Evolutionary conservation across 257 asterid species (phyloP), one percentile per base, ranked within the genome.

Genomic region (Hygrophila difformis): DNA sequence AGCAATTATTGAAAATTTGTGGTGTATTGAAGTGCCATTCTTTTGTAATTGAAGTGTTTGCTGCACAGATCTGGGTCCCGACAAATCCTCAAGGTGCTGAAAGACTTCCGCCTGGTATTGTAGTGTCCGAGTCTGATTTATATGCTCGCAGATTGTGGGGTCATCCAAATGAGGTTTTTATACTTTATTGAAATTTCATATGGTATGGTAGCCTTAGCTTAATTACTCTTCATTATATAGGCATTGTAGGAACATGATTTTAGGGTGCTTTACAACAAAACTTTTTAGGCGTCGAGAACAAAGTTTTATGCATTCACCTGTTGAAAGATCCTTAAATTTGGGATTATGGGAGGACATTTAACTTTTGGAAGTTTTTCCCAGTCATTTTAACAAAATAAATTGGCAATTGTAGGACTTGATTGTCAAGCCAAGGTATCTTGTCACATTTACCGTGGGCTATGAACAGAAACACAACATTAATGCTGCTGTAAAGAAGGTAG

Each of bases 81-180:
- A 72, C 80, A 49, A 88, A 88, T 61, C 97, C 97, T 51, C 74
- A 77, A 65, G 97, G 97, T 7, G 71, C 94, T 21, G 93, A 84
- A 78, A 81, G 76, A 53, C 69, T 88, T 51, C 94, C 97, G 10
- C 93, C 93, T 10, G 93, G 89, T 20, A 66, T 84, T 48, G 33
- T 84, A 6, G 58, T 46, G 16, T 19, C 76, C 1, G 89, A 76
- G 44, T 74, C 95, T 50, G 95, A 84, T 66, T 55, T 88, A 13
- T 81, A 84, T 59, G 53, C 51, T 46, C 89, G 89, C 55, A 76
- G 97, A 66, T 66, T 81, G 40, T 84, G 88, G 88, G 97, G 95
- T 44, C 66, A 51, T 49, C 97, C 95, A 15, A 69, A 59, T 20
- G 93, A 84, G 94, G 95, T 87, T 34, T 39, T 83, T 69, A 38